Percentiles rank a stretch among this genome's conserved stretches.
phyloP scores from a whole-genome alignment of 805 yeast genomes.

The Cyberlindnera galapagoensis region DNA sequence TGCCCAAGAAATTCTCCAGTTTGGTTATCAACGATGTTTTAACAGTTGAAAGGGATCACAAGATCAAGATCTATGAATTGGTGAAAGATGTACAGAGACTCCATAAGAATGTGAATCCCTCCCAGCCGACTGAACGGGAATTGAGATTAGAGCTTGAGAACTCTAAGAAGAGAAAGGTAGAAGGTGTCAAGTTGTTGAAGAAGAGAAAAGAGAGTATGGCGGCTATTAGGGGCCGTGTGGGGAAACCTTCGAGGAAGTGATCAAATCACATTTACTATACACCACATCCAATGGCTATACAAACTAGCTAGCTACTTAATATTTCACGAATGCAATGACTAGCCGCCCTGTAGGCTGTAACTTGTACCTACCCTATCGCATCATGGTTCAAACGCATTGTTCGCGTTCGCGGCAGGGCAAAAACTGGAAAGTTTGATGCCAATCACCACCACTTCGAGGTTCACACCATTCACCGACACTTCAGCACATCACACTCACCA shows the following conservation, averaged over 20 bases:
- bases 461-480: no score
- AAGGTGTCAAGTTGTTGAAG: constrained; percentile 9
- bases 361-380: no score
- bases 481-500: no score
- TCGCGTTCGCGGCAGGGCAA: no score
- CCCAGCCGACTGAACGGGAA: constrained; percentile 5
- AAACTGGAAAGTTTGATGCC: no score
- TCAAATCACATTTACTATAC: no score
- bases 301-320: no score
- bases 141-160: constrained; percentile 7
- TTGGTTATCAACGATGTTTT: constrained; percentile 20
- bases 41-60: constrained; percentile 23
- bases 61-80: constrained; percentile 19
- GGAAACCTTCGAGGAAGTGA: constrained; percentile 5
- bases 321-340: no score
- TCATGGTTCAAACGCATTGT: no score
- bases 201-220: constrained; percentile 19
- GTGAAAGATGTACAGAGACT: constrained; percentile 16
- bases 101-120: not conserved
- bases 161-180: constrained; percentile 12
- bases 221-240: constrained; percentile 4
- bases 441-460: not conserved
- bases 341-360: no score
- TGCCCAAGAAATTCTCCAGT: constrained; percentile 21
- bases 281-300: no score